These are phyloP conservation scores for Candida sp. DNA, from an alignment of 1,139 yeast genomes.

Conservation along the genomic window DNA sequence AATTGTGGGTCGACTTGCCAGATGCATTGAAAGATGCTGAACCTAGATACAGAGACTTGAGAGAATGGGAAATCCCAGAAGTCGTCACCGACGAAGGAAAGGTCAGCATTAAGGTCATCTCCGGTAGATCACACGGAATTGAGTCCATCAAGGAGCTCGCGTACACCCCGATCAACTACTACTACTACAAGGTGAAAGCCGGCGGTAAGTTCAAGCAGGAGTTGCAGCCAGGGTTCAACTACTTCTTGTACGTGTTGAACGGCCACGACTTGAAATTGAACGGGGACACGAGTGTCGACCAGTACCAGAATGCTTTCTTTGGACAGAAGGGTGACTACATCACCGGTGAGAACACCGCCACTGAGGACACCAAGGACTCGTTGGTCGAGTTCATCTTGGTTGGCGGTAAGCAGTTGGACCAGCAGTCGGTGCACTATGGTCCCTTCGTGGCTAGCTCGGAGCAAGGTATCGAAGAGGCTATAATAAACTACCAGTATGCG, in stretches of 20 bases:
- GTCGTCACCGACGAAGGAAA: conserved; percentile 70
- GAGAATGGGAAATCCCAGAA: conserved; percentile 70
- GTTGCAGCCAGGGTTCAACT: conserved; percentile 69
- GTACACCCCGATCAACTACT: conserved; percentile 81
- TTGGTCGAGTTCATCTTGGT: conserved; percentile 64
- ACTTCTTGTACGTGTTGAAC: conserved; percentile 69
- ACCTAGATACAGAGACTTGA: conserved; percentile 85
- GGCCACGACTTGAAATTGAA: conserved; percentile 61
- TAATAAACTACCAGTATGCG: conserved; percentile 69
- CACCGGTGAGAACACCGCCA: conserved; percentile 50
- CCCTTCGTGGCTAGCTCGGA: conserved; percentile 73
- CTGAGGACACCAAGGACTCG: conserved; percentile 24
- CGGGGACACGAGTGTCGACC: conserved; percentile 42
- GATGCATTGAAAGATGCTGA: conserved; percentile 64
- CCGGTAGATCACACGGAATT: conserved; percentile 79
- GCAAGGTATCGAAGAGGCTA: conserved; percentile 58
- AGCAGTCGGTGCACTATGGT: conserved; percentile 84
- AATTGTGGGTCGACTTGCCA: conserved; percentile 93
- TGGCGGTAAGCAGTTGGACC: conserved; percentile 81
- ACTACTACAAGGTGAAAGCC: conserved; percentile 68
- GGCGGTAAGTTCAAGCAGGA: conserved; percentile 71
- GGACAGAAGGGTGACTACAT: conserved; percentile 66
- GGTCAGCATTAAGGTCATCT: conserved; percentile 71
- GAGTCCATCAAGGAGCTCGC: conserved; percentile 79
- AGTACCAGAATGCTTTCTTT: conserved; percentile 64